Base-by-base conservation (phyloP, 2,329 filamentous ascomycete genomes). In the Mollisia scopiformis region DNA sequence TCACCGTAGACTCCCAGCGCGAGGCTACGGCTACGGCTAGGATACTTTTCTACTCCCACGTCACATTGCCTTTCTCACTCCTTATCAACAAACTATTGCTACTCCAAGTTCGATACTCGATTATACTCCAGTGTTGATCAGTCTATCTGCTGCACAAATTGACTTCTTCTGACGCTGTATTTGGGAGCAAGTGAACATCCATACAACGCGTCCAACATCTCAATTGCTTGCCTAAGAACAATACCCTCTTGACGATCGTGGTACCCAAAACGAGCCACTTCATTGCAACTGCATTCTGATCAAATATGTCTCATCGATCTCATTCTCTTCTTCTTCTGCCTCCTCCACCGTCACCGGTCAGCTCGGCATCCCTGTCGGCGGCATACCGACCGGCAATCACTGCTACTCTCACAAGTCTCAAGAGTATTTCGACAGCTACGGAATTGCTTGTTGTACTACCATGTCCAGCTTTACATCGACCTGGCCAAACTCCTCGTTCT, bases 251-350 rank as follows among this genome's bases (percentile, higher is more conserved):
- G 10, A 6, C n/a, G 13, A 43, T 23, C 39, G n/a, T n/a, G n/a
- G n/a, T n/a, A n/a, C n/a, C n/a, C n/a, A n/a, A n/a, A n/a, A 19
- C 7, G 39, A 43, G 39, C 8, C 11, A 35, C 11, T 35, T 35
- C 16, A 35, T 35, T 11, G 11, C 39, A 43, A 5, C n/a, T 21
- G n/a, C n/a, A 21, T 21, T 19, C 16, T 21, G 6, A 10, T 10
- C 39, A 21, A 43, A 57, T 7, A 67, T 66, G 62, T 19, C 65
- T 23, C 49, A 53, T 21, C 14, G 52, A 28, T 70, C 75, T 23
- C 79, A 81, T 2, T 84, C 83, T 52, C 79, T 89, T 25, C 80
- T 92, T 35, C 79, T 92, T 16, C 78, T 92, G 56, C 84, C 89
- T 19, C 80, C 83, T 46, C 86, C 88, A 52, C 87, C 88, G 28